phyloP scores from a whole-genome alignment of 345 rosid species.

The Draba incana region DNA sequence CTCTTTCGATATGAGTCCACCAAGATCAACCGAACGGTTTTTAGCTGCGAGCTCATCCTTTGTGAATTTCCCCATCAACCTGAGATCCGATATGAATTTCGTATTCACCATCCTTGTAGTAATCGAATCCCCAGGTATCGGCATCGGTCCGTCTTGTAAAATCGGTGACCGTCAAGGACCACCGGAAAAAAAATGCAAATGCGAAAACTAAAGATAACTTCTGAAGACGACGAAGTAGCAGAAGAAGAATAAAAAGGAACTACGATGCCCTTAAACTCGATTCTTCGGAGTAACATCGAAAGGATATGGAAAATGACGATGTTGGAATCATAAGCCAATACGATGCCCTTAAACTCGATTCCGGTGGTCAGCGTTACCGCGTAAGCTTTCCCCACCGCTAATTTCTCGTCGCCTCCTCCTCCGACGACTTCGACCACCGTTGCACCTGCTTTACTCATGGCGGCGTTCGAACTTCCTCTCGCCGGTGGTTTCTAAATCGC shows the following conservation, averaged over 20 bases:
- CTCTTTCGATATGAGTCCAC: constrained; percentile 58
- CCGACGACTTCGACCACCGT: neutral
- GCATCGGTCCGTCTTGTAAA: constrained; percentile 68
- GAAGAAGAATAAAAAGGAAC: neutral
- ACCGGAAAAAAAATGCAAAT: neutral
- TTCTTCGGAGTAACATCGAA: constrained; percentile 15
- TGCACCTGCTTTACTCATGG: constrained; percentile 25
- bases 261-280: too few relatives aligned
- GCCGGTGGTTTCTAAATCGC: constrained; percentile 22
- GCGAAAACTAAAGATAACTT: neutral
- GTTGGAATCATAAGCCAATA: constrained; percentile 81
- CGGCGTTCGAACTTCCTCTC: constrained; percentile 4
- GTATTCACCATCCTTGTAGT: constrained; percentile 70
- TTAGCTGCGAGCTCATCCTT: constrained; percentile 68
- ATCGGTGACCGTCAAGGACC: constrained; percentile 48
- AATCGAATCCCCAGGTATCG: constrained; percentile 49
- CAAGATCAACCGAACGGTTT: constrained; percentile 55
- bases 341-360: constrained; percentile 72
- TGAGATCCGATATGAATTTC: constrained; percentile 59
- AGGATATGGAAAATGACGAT: constrained; percentile 89
- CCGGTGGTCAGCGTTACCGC: constrained; percentile 69
- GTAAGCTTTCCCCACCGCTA: constrained; percentile 76
- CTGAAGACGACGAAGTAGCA: neutral
- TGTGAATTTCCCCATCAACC: constrained; percentile 49
- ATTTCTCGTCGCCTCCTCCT: constrained; percentile 43